A percentile compares a stretch with the other conserved stretches of the same genome.
These are phyloP conservation scores for Populus tremula DNA, from an alignment of 345 rosid species.

Conservation along the genomic window DNA sequence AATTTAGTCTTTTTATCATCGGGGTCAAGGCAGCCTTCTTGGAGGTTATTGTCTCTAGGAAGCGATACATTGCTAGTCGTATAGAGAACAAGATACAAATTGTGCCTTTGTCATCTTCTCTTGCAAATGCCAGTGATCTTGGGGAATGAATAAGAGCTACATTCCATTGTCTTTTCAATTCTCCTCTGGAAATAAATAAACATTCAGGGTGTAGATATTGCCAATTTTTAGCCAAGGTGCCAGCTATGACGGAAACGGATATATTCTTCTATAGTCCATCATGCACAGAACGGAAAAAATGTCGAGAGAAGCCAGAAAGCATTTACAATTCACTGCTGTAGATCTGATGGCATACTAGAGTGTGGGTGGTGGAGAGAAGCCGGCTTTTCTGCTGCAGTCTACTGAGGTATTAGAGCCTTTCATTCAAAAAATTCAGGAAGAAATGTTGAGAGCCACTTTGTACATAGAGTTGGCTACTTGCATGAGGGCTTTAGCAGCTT, in stretches of 20 bases:
- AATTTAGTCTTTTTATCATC: slow-evolving; percentile 83
- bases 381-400: too few species aligned
- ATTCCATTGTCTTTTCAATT: slow-evolving; percentile 84
- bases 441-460: too few species aligned
- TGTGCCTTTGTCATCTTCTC: slow-evolving; percentile 88
- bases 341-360: too few species aligned
- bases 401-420: too few species aligned
- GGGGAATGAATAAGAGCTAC: slow-evolving; percentile 95
- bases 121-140: slow-evolving; percentile 90
- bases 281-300: slow-evolving; percentile 70
- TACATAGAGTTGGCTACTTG: too few species aligned
- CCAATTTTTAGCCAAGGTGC: slow-evolving; percentile 54
- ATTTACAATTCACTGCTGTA: too few species aligned
- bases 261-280: slow-evolving; percentile 71
- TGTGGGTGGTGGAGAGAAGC: too few species aligned
- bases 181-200: slow-evolving; percentile 86
- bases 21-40: slow-evolving; percentile 87
- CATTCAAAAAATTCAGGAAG: too few species aligned
- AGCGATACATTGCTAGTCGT: slow-evolving; percentile 85
- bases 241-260: slow-evolving; percentile 86
- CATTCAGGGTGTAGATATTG: slow-evolving; percentile 81
- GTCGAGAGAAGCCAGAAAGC: slow-evolving; percentile 32
- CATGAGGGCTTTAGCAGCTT: too few species aligned
- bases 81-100: slow-evolving; percentile 73
- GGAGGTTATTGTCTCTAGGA: slow-evolving; percentile 92